Base-by-base conservation (phyloP, 2,329 filamentous ascomycete species). In the Zarea fungicola region DNA sequence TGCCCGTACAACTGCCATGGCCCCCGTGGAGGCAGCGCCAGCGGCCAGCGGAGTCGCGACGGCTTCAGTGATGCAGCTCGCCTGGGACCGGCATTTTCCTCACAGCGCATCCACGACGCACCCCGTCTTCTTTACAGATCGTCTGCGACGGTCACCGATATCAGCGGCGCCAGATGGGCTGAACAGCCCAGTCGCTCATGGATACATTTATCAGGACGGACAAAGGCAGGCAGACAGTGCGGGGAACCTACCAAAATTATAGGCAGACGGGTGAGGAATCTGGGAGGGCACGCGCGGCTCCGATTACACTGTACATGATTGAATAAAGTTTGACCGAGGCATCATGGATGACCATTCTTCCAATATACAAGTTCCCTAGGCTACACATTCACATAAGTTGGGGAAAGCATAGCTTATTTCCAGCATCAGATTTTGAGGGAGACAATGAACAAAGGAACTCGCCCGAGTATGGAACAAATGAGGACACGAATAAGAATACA, bases 81-180 rank as follows among this genome's bases (percentile, higher is more conserved):
- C 57, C 18, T 59, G 58, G 60, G 56, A 60, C 36, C 57, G 58
- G 19, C 60, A 63, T 48, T 50, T 46, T 18, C 53, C 59, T 5
- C 77, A 76, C 60, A 75, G 85, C 61, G 70, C 79, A 9, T 80
- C 85, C 1, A 73, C 72, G 32, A 70, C 79, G 22, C 87, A 91
- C 56, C 87, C 87, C 0, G 86, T 89, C 1, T 91, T 91, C 67
- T 89, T 90, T 68, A 86, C 85, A 0, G 71, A 79, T 25, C 74
- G 74, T 44, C 67, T 88, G 43, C 77, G 76, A 50, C 78, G 75
- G 57, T 73, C 77, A 3, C 76, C 81, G 5, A 69, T 74, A 19
- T 56, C 50, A 34, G 51, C 55, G 51, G 59, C 58, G 18, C 42
- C 28, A 42, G 29, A 49, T 29, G 23, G 35, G 32, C 7, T 19